Percentiles rank a stretch among this genome's conserved stretches.
Evolutionary conservation across 768 basidiomycete genomes (phyloP).

Genomic region (Mycena polygramma): DNA sequence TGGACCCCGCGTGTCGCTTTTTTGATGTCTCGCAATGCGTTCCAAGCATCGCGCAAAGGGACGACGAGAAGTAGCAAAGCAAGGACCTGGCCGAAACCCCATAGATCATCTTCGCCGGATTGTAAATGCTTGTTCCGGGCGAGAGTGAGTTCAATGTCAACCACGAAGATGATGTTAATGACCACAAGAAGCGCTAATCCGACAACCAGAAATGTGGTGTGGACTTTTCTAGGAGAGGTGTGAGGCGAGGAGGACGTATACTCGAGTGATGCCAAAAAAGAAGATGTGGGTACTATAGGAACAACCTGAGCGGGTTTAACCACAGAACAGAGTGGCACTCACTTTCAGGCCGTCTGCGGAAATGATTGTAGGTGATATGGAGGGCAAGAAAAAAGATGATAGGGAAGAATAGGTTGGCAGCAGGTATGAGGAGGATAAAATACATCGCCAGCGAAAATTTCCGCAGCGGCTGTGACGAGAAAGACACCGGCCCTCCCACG

Average conservation of each 20-base stretch:
- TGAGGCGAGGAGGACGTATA: too few species aligned
- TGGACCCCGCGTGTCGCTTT: neutral
- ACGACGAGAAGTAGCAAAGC: constrained; percentile 23
- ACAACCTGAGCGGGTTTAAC: neutral
- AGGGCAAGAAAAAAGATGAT: neutral
- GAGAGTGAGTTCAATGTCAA: constrained; percentile 20
- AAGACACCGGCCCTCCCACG: neutral
- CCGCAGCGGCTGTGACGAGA: neutral
- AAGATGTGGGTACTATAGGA: neutral
- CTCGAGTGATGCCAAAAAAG: neutral
- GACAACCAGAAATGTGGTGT: constrained; percentile 7
- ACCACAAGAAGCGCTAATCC: constrained; percentile 11
- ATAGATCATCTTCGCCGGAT: neutral
- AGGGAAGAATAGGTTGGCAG: neutral
- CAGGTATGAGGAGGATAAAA: neutral
- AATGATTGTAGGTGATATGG: neutral
- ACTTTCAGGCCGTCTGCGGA: too few species aligned
- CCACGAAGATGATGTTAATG: constrained; percentile 19
- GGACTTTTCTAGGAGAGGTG: constrained; percentile 1
- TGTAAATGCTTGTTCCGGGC: neutral
- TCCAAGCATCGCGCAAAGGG: constrained; percentile 21
- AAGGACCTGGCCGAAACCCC: constrained; percentile 6
- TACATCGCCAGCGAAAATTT: neutral
- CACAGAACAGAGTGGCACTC: too few species aligned
- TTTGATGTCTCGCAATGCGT: constrained; percentile 6